Evolutionary conservation across 2,329 filamentous ascomycete genomes (phyloP).

Genomic region (Fusarium clavum): DNA sequence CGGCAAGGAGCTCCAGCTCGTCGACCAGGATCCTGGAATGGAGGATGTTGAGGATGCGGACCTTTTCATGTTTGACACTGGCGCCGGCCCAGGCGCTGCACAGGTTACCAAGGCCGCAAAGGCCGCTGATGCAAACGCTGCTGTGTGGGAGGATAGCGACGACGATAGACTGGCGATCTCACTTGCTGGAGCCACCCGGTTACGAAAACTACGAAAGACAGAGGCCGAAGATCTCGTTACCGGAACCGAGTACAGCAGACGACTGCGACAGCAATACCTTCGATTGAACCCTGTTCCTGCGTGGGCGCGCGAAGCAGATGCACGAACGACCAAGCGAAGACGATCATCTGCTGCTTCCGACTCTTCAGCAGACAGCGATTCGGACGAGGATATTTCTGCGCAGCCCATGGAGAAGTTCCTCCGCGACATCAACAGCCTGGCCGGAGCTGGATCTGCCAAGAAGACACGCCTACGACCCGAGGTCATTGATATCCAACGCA

Average conservation of each 20-base stretch:
- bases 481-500: slow-evolving; percentile 88
- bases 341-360: slow-evolving; percentile 65
- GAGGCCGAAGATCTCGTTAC: slow-evolving; percentile 88
- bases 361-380: slow-evolving; percentile 64
- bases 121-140: slow-evolving; percentile 54
- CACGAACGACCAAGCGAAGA: slow-evolving; percentile 63
- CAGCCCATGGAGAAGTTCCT: slow-evolving; percentile 85
- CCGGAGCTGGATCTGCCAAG: slow-evolving; percentile 64
- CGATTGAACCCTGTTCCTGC: slow-evolving; percentile 69
- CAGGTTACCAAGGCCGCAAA: slow-evolving; percentile 46
- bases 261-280: slow-evolving; percentile 82
- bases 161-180: slow-evolving; percentile 90
- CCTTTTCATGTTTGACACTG: slow-evolving; percentile 86
- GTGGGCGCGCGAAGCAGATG: slow-evolving; percentile 67
- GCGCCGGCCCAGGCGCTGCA: slow-evolving; percentile 57
- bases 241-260: slow-evolving; percentile 84
- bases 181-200: slow-evolving; percentile 76
- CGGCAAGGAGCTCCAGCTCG: slow-evolving; percentile 49
- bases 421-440: slow-evolving; percentile 77
- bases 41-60: slow-evolving; percentile 79
- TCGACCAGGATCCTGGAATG: slow-evolving; percentile 64
- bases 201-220: slow-evolving; percentile 84
- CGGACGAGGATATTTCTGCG: slow-evolving; percentile 71
- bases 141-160: slow-evolving; percentile 94
- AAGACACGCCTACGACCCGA: slow-evolving; percentile 84